Base-by-base conservation (phyloP, 192 early-diverging fungal genomes). In the Ambispora gerdemannii region DNA sequence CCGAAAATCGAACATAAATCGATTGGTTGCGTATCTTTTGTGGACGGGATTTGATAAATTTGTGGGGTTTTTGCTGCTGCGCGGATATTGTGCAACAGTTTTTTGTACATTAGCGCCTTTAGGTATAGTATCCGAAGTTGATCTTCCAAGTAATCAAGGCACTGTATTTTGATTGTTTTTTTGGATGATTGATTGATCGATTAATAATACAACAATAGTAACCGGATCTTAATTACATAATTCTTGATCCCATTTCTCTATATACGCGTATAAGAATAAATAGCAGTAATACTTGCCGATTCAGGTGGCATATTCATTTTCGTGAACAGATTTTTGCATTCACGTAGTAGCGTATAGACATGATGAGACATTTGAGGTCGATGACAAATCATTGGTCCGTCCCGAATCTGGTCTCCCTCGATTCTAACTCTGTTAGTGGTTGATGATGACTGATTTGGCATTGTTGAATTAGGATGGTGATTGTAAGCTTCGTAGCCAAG, bases 141-240 rank as follows among this genome's bases (percentile, higher is more conserved):
- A 63, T 83, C 84, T 66, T 85, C 84, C 24, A 85, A 36, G 60
- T 75, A 78, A 19, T 76, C 67, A 0, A 85, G 50, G 22, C 80
- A 75, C 82, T 83, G 63, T 31, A 32, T n/a, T 53, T 31, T 20
- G 64, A 20, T 59, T 36, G 34, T 58, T 4, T 17, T 38, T 47
- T 49, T 3, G 4, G 32, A 62, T 27, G 25, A 4, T 30, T n/a
- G n/a, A n/a, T n/a, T n/a, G n/a, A n/a, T n/a, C n/a, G n/a, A n/a
- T n/a, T n/a, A n/a, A n/a, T n/a, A n/a, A n/a, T n/a, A n/a, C n/a
- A n/a, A n/a, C n/a, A n/a, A n/a, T n/a, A n/a, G n/a, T n/a, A n/a
- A n/a, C n/a, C n/a, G n/a, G n/a, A n/a, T n/a, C n/a, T n/a, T n/a
- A n/a, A n/a, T n/a, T n/a, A n/a, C n/a, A 4, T 4, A 71, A 20